Percentiles rank a stretch among this genome's conserved stretches.
Conservation (phyloP, 2,329 filamentous ascomycete genomes). For the Allantophomopsis cytisporea region DNA sequence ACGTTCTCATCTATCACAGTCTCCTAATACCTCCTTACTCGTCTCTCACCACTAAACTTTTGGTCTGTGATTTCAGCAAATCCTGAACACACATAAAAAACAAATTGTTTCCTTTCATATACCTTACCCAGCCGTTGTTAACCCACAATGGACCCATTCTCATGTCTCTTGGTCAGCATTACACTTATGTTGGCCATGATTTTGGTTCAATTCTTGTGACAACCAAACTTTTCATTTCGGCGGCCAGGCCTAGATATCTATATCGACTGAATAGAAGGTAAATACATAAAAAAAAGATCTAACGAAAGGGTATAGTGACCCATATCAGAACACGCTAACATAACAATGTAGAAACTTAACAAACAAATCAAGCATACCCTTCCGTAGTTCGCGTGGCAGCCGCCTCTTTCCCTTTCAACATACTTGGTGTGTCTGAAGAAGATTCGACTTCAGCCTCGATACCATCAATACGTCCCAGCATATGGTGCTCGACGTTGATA, state of each 20-base stretch:
- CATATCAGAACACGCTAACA: not conserved
- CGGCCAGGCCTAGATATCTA: not conserved
- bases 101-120: too few relatives aligned
- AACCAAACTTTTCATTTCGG: not conserved
- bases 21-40: too few relatives aligned
- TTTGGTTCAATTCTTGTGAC: not conserved
- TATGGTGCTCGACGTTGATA: constrained; percentile 30
- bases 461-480: not conserved
- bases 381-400: not conserved
- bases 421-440: not conserved
- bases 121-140: too few relatives aligned
- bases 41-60: too few relatives aligned
- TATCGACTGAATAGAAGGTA: too few relatives aligned
- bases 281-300: not conserved
- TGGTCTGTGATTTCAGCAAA: too few relatives aligned
- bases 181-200: not conserved
- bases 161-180: too few relatives aligned
- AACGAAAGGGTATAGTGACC: not conserved
- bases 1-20: too few relatives aligned
- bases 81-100: too few relatives aligned
- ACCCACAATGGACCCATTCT: too few relatives aligned
- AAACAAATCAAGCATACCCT: not conserved
- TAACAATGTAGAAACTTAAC: not conserved
- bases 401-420: not conserved
- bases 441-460: not conserved